Conservation (phyloP, 768 basidiomycete species). For the Mycena filopes region DNA sequence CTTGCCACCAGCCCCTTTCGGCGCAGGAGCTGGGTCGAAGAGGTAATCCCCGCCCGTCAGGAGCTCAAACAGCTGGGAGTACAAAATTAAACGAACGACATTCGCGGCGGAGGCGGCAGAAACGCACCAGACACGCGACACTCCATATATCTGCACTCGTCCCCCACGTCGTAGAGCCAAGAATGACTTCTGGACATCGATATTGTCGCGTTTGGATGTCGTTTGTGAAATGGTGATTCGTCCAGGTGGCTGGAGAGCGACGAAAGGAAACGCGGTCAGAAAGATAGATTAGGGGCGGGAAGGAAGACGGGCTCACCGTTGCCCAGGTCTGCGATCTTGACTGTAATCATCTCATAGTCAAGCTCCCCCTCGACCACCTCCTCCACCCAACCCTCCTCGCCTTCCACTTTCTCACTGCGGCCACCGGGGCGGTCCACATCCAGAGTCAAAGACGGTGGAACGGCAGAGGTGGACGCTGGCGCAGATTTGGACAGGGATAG, state of each 20-base stretch:
- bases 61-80: constrained; percentile 86
- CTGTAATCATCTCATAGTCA: constrained; percentile 82
- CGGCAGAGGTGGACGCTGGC: constrained; percentile 14
- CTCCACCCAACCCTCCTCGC: constrained; percentile 30
- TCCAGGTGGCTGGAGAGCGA: constrained; percentile 77
- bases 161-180: constrained; percentile 92
- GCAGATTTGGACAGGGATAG: constrained; percentile 24
- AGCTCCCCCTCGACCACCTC: constrained; percentile 25
- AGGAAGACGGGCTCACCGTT: constrained; percentile 68
- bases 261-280: background rate
- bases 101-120: background rate
- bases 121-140: constrained; percentile 88
- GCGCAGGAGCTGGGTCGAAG: constrained; percentile 91
- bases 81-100: background rate
- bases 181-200: constrained; percentile 95
- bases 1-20: constrained; percentile 43
- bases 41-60: constrained; percentile 97
- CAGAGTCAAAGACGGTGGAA: constrained; percentile 2
- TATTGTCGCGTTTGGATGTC: constrained; percentile 99
- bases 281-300: background rate
- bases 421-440: constrained; percentile 7
- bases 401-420: constrained; percentile 9
- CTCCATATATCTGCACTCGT: constrained; percentile 97
- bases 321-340: constrained; percentile 98
- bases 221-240: constrained; percentile 97